Evolutionary conservation across 23 red algal genomes (phyloP).

Genomic region (Gracilaria gracilis): DNA sequence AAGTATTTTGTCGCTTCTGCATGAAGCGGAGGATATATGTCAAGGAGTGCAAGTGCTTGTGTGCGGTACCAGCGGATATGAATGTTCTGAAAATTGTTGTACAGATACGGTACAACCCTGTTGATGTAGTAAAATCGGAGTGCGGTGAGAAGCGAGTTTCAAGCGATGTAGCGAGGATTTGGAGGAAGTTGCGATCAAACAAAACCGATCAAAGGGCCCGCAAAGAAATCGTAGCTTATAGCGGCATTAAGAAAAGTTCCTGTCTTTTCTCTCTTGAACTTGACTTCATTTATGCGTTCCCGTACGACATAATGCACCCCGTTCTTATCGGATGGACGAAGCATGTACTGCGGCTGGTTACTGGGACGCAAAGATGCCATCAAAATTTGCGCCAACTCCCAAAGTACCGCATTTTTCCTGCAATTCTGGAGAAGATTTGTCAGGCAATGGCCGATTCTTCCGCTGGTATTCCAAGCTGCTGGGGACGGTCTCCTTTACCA

Average conservation of each 20-base stretch:
- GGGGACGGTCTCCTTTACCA: background rate
- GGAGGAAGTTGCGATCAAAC: background rate
- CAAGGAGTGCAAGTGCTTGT: background rate
- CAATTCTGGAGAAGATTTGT: background rate
- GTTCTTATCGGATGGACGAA: background rate
- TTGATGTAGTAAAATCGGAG: background rate
- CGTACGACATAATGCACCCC: conserved; percentile 15
- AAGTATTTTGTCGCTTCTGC: background rate
- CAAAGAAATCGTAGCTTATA: background rate
- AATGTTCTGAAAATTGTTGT: background rate
- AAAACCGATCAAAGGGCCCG: background rate
- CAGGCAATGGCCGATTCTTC: background rate
- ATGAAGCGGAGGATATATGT: background rate
- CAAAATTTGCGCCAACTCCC: background rate
- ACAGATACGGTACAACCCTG: no score
- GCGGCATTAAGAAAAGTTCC: conserved; percentile 1
- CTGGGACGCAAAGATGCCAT: background rate
- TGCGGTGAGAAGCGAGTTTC: background rate
- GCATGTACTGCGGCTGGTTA: background rate
- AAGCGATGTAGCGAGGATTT: background rate
- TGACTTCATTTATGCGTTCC: background rate
- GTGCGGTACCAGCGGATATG: background rate
- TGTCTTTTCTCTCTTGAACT: background rate
- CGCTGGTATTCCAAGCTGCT: background rate
- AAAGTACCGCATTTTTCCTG: background rate